phyloP scores from a whole-genome alignment of 176 grass and related monocot species.

The Musa itinerans region DNA sequence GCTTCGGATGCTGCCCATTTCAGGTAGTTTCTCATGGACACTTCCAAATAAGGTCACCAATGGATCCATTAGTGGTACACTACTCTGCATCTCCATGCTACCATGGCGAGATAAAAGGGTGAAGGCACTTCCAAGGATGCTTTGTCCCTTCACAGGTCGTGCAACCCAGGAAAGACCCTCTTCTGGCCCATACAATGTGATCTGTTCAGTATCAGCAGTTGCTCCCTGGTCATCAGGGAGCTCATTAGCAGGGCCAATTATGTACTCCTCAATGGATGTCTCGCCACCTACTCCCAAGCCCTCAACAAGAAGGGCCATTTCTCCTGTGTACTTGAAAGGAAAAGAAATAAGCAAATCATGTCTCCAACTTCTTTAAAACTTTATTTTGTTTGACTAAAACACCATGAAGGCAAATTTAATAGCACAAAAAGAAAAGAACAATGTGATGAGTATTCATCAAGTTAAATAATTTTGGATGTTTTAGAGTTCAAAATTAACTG shows the following conservation, averaged over 20 bases:
- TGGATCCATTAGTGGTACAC: constrained; percentile 56
- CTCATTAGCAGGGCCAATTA: constrained; percentile 53
- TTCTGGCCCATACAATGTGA: constrained; percentile 61
- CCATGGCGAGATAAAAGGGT: constrained; percentile 52
- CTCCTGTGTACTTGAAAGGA: constrained; percentile 39
- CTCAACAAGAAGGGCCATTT: constrained; percentile 89
- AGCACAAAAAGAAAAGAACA: too few relatives aligned
- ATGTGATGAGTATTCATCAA: too few relatives aligned
- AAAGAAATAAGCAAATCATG: neutral
- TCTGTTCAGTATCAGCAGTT: constrained; percentile 48
- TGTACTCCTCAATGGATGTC: constrained; percentile 80
- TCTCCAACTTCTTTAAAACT: neutral
- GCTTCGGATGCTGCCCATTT: constrained; percentile 77
- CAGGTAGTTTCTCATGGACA: constrained; percentile 78
- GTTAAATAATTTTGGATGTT: too few relatives aligned
- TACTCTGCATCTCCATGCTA: constrained; percentile 49
- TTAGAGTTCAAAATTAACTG: too few relatives aligned
- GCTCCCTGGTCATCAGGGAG: constrained; percentile 33
- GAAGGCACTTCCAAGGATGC: constrained; percentile 55
- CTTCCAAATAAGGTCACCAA: constrained; percentile 71
- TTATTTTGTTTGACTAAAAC: neutral
- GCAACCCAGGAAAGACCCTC: constrained; percentile 77
- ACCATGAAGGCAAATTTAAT: neutral
- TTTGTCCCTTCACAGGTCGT: constrained; percentile 57
- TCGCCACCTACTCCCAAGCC: constrained; percentile 71